A percentile compares a stretch with the other conserved stretches of the same genome.
Evolutionary conservation across 192 early-diverging fungal species (phyloP).

Genomic region (Mortierella antarctica): DNA sequence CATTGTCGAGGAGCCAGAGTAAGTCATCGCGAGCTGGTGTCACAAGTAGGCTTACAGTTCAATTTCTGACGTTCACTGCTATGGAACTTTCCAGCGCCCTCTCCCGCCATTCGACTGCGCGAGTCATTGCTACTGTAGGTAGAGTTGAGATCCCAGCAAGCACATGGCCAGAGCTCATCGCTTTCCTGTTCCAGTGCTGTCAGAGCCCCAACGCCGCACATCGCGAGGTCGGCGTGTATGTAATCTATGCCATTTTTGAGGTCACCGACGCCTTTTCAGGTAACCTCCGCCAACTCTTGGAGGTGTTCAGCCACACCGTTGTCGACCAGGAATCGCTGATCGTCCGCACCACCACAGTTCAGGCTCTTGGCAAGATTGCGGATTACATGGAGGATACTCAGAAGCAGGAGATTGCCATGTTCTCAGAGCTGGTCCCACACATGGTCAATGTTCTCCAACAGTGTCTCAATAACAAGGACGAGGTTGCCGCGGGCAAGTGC

Average conservation of each 20-base stretch:
- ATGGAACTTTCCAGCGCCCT: slow-evolving; percentile 58
- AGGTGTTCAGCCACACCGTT: slow-evolving; percentile 78
- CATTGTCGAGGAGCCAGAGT: slow-evolving; percentile 77
- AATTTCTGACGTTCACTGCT: not conserved
- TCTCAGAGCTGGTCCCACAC: slow-evolving; percentile 78
- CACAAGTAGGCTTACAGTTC: not conserved
- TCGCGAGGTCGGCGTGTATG: slow-evolving; percentile 89
- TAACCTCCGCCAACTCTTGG: slow-evolving; percentile 74
- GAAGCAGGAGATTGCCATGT: slow-evolving; percentile 75
- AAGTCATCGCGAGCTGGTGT: slow-evolving; percentile 11
- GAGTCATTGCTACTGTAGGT: slow-evolving; percentile 90
- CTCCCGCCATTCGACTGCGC: slow-evolving; percentile 82
- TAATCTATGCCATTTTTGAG: slow-evolving; percentile 90
- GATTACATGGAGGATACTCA: slow-evolving; percentile 83
- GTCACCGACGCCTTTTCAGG: slow-evolving; percentile 75
- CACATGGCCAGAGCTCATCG: slow-evolving; percentile 82
- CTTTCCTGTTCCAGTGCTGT: slow-evolving; percentile 85
- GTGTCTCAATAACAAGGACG: slow-evolving; percentile 77
- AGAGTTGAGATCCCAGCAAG: slow-evolving; percentile 81
- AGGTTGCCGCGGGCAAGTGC: slow-evolving; percentile 78
- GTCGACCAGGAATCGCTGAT: slow-evolving; percentile 84
- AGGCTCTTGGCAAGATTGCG: slow-evolving; percentile 84
- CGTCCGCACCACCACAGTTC: slow-evolving; percentile 84
- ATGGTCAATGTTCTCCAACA: slow-evolving; percentile 90
- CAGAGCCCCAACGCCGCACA: slow-evolving; percentile 76